These are phyloP conservation scores for Erodium moschatum DNA, from an alignment of 441 rosid genomes.

Conservation along the genomic window DNA sequence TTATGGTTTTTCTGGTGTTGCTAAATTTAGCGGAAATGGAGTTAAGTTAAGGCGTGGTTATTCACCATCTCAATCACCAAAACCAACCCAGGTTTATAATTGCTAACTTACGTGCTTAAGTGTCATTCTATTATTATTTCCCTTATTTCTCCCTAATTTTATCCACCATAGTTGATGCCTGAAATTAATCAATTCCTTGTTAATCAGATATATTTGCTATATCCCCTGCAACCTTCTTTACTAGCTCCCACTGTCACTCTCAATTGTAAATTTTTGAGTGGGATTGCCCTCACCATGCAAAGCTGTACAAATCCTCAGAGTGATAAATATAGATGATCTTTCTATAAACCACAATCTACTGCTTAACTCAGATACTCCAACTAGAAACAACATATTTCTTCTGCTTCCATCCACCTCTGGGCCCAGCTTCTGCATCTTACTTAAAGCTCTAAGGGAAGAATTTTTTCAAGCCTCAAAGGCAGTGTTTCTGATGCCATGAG, in stretches of 20 bases:
- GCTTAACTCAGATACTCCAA: no score
- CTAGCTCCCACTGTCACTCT: background rate
- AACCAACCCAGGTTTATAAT: slow-evolving; percentile 69
- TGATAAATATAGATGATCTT: background rate
- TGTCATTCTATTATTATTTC: background rate
- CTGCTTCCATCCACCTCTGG: no score
- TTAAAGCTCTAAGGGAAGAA: no score
- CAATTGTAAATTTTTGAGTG: background rate
- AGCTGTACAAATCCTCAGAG: background rate
- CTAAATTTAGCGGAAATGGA: slow-evolving; percentile 60
- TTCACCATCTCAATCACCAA: slow-evolving; percentile 53
- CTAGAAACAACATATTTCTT: no score
- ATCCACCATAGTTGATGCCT: background rate
- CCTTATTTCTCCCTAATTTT: background rate
- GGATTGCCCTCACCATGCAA: background rate
- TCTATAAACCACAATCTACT: no score
- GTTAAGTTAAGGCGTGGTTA: slow-evolving; percentile 90
- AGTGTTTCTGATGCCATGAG: no score
- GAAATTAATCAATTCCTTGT: background rate
- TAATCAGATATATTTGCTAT: background rate
- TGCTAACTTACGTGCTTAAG: slow-evolving; percentile 5
- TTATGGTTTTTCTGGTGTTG: slow-evolving; percentile 59
- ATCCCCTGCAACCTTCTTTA: background rate
- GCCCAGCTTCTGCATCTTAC: no score
- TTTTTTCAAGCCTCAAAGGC: no score